Evolutionary conservation across 2,329 filamentous ascomycete genomes (phyloP).

Genomic region (Fusarium equiseti): DNA sequence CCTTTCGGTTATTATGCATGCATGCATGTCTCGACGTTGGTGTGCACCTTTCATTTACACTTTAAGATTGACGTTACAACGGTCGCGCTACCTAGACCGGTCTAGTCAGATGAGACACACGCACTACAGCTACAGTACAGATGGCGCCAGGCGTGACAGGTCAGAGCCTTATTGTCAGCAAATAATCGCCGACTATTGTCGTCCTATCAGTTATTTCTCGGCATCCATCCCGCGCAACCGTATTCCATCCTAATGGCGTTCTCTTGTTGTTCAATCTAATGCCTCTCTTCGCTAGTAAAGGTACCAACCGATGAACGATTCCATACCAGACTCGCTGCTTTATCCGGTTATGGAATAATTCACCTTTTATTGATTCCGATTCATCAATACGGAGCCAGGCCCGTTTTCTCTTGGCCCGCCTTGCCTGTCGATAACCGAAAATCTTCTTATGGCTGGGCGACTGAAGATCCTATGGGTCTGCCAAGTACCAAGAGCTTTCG

Average conservation of each 20-base stretch:
- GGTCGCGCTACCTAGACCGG: background rate
- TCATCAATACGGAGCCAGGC: background rate
- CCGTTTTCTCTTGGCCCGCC: conserved; percentile 5
- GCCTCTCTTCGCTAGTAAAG: background rate
- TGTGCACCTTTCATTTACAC: conserved; percentile 19
- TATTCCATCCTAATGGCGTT: conserved; percentile 4
- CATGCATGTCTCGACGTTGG: background rate
- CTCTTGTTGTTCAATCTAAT: conserved; percentile 1
- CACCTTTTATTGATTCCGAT: background rate
- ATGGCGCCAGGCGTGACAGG: background rate
- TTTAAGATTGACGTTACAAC: conserved; percentile 17
- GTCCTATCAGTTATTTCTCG: conserved; percentile 26
- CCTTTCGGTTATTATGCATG: conserved; percentile 9
- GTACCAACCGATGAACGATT: background rate
- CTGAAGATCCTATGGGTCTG: conserved; percentile 17
- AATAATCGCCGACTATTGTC: conserved; percentile 18
- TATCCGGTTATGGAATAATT: conserved; percentile 2
- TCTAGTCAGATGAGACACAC: conserved; percentile 7
- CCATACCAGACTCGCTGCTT: background rate
- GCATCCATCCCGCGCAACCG: conserved; percentile 43
- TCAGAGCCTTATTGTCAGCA: conserved; percentile 2
- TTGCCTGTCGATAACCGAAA: conserved; percentile 26
- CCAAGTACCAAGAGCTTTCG: conserved; percentile 16
- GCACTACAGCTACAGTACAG: background rate
- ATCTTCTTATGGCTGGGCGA: background rate